Percentiles rank a stretch among this genome's conserved stretches.
Evolutionary conservation across 106 monocot genomes (phyloP).

Genomic region (Gastrodia elata): DNA sequence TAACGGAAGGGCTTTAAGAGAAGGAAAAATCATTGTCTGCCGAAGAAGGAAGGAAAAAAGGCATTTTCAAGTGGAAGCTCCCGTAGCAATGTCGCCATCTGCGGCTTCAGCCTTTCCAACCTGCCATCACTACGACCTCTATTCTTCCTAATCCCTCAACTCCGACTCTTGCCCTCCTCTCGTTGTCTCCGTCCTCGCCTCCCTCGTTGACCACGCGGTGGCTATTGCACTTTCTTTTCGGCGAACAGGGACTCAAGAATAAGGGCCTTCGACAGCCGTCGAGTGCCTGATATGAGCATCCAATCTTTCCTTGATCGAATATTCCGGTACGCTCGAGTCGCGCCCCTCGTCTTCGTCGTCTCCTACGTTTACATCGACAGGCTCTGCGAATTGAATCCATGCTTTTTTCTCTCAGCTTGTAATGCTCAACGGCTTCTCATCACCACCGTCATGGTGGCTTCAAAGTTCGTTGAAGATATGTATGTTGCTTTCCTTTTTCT

Average conservation of each 20-base stretch:
- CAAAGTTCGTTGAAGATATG: constrained; percentile 72
- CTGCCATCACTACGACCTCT: constrained; percentile 39
- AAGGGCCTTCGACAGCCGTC: constrained; percentile 28
- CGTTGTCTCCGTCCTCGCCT: constrained; percentile 67
- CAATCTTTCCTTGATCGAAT: constrained; percentile 61
- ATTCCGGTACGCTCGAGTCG: constrained; percentile 40
- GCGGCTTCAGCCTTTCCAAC: constrained; percentile 23
- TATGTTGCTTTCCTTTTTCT: no score
- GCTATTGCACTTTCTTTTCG: not conserved
- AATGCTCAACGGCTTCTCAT: constrained; percentile 52
- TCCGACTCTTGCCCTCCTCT: constrained; percentile 16
- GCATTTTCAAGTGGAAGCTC: no score
- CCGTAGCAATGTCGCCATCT: not conserved
- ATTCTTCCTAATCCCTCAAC: constrained; percentile 10
- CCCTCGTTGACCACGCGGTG: constrained; percentile 53
- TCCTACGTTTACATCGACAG: constrained; percentile 80
- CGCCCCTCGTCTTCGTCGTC: constrained; percentile 64
- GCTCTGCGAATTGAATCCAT: constrained; percentile 31
- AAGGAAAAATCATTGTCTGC: no score
- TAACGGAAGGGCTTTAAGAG: no score
- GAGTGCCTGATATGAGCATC: constrained; percentile 55
- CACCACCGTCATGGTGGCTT: constrained; percentile 55
- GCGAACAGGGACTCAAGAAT: constrained; percentile 5
- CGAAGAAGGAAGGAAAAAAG: no score
- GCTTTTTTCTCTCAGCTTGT: constrained; percentile 8